Conservation (phyloP, 495 filamentous ascomycete genomes). For the Oidiodendron maius region DNA sequence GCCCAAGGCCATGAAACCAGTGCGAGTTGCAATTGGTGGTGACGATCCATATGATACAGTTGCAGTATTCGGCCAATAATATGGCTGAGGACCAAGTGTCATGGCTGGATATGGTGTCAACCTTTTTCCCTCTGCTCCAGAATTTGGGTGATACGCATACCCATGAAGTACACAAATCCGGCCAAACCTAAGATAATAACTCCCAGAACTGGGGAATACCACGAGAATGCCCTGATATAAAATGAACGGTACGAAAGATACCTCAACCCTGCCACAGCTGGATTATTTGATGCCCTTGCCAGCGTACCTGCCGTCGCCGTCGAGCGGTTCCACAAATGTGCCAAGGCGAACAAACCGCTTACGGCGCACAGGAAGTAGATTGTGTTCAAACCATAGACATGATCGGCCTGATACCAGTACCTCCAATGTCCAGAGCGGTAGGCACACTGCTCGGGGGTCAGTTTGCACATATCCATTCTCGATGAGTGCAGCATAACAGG, state of each 20-base stretch:
- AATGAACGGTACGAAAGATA: conserved; percentile 34
- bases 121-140: too few species aligned
- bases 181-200: conserved; percentile 31
- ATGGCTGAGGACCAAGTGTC: conserved; percentile 44
- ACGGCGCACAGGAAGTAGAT: conserved; percentile 42
- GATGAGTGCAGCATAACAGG: conserved; percentile 44
- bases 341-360: conserved; percentile 39
- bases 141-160: conserved; percentile 19
- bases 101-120: conserved; percentile 29
- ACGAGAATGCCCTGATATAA: conserved; percentile 26
- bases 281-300: too few species aligned
- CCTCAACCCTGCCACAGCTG: too few species aligned
- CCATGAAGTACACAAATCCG: conserved; percentile 41
- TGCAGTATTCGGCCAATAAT: conserved; percentile 49
- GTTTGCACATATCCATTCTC: conserved; percentile 36
- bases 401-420: conserved; percentile 50
- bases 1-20: conserved; percentile 47
- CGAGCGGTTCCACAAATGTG: too few species aligned
- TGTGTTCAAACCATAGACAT: conserved; percentile 42
- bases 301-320: too few species aligned
- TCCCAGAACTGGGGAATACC: conserved; percentile 39
- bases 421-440: conserved; percentile 40
- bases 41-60: conserved; percentile 24
- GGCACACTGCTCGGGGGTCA: conserved; percentile 41
- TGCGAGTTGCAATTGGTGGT: conserved; percentile 45